Evolutionary conservation across 371 early-diverging fungal species (phyloP).

Genomic region (Mucor circinelloides): DNA sequence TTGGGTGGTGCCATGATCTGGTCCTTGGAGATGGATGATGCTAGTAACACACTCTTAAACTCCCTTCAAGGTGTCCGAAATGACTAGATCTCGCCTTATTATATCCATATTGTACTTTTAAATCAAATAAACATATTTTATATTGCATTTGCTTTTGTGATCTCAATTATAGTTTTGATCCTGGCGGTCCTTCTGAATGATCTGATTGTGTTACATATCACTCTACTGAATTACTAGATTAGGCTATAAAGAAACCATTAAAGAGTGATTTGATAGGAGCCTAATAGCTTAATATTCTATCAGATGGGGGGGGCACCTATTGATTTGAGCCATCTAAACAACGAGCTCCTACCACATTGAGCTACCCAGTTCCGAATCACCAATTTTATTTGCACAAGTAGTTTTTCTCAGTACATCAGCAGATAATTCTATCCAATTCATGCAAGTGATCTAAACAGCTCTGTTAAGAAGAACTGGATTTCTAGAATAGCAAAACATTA

Average conservation of each 20-base stretch:
- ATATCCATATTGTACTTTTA: not conserved
- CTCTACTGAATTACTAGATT: not conserved
- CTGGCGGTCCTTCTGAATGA: not conserved
- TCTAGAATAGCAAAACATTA: no score
- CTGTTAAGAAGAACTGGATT: no score
- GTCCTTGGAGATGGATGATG: conserved; percentile 56
- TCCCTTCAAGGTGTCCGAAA: conserved; percentile 39
- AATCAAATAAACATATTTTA: not conserved
- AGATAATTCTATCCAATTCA: no score
- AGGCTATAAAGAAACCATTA: not conserved
- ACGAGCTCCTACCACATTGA: no score
- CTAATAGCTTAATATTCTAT: not conserved
- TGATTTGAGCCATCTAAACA: no score
- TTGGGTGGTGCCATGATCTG: conserved; percentile 66
- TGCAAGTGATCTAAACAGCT: no score
- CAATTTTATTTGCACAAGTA: no score
- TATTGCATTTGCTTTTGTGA: not conserved
- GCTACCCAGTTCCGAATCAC: no score
- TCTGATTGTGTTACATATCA: not conserved
- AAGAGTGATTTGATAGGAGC: not conserved
- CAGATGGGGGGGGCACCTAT: no score
- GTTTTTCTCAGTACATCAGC: no score
- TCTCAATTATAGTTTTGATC: not conserved
- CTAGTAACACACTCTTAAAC: conserved; percentile 29
- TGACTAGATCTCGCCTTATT: not conserved